These are phyloP conservation scores for Acer yangbiense DNA, from an alignment of 345 rosid species.

Conservation along the genomic window DNA sequence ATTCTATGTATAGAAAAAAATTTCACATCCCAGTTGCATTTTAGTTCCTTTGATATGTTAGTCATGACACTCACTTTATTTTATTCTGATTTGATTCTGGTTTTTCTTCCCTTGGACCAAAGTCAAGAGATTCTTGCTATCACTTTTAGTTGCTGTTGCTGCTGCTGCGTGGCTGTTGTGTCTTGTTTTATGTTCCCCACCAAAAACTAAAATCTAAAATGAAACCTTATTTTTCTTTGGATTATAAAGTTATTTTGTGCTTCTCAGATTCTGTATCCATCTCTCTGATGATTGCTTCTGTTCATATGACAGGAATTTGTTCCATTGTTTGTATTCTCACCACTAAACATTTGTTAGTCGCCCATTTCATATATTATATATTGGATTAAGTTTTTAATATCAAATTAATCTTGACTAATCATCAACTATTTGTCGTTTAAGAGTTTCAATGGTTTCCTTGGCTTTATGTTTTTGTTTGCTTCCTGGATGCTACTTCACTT, in stretches of 20 bases:
- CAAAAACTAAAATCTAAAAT: background rate
- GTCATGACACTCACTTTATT: background rate
- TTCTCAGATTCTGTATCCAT: background rate
- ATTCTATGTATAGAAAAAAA: too few species aligned
- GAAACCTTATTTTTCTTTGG: background rate
- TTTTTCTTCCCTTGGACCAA: background rate
- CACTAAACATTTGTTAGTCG: background rate
- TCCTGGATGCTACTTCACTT: background rate
- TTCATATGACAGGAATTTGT: slow-evolving; percentile 11
- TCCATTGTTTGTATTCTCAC: background rate
- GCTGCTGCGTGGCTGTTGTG: background rate
- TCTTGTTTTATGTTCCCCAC: background rate
- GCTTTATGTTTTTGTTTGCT: slow-evolving; percentile 4
- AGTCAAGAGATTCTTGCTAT: slow-evolving; percentile 1
- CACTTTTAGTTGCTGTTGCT: background rate
- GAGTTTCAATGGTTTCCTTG: background rate
- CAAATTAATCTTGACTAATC: background rate
- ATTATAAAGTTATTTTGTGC: background rate
- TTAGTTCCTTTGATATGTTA: too few species aligned
- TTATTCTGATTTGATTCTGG: background rate
- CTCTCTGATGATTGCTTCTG: slow-evolving; percentile 11
- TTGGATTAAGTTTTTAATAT: background rate
- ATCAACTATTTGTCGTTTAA: background rate
- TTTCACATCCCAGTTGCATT: too few species aligned
- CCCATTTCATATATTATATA: background rate